Conservation (phyloP, 2,329 filamentous ascomycete genomes). For the Tolypocladium sp. region DNA sequence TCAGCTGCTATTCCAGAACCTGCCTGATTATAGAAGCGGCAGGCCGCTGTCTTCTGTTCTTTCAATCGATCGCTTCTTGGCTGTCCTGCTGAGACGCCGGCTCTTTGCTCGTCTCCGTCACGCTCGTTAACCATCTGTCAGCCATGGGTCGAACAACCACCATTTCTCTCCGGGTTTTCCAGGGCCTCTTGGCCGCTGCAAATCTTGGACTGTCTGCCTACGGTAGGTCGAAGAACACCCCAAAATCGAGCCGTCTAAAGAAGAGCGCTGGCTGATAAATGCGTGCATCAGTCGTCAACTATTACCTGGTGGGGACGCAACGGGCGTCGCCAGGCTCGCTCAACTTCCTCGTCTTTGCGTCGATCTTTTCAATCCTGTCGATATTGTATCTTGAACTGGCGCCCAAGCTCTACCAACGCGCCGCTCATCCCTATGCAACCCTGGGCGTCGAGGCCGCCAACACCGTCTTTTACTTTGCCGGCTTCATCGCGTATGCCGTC, state of each 20-base stretch:
- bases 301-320: constrained; percentile 48
- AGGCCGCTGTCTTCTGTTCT: not conserved
- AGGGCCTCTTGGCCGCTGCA: constrained; percentile 8
- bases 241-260: not conserved
- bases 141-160: constrained; percentile 8
- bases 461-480: constrained; percentile 47
- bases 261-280: not conserved
- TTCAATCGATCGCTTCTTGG: not conserved
- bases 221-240: constrained; percentile 3
- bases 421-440: constrained; percentile 37
- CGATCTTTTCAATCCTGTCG: constrained; percentile 45
- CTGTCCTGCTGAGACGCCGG: not conserved
- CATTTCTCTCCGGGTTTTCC: constrained; percentile 8
- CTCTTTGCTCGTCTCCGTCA: not conserved
- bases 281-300: constrained; percentile 42
- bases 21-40: not conserved
- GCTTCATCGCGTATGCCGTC: constrained; percentile 48
- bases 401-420: constrained; percentile 33
- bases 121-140: not conserved
- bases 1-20: not conserved
- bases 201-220: constrained; percentile 10
- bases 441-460: constrained; percentile 42
- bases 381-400: constrained; percentile 43
- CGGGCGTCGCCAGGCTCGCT: constrained; percentile 45
- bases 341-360: constrained; percentile 48